A percentile compares a stretch with the other conserved stretches of the same genome.
Conservation (phyloP, 768 basidiomycete genomes). For the Collybia mongolica region DNA sequence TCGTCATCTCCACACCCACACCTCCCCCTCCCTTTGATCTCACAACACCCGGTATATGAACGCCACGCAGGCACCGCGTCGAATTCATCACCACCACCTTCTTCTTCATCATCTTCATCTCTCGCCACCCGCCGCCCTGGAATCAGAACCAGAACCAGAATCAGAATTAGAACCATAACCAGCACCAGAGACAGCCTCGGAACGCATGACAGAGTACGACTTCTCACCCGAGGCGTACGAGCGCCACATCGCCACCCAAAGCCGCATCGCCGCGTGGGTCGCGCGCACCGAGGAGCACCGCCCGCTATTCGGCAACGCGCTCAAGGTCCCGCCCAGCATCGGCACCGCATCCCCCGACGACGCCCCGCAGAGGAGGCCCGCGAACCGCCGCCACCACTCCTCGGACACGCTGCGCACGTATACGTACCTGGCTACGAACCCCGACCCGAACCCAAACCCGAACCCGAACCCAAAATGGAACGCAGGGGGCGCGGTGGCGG, state of each 20-base stretch:
- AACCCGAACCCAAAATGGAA: no score
- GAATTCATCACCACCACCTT: no score
- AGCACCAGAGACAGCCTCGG: not conserved
- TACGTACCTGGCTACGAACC: not conserved
- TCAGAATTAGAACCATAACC: no score
- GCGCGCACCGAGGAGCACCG: constrained; percentile 26
- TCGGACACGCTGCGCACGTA: not conserved
- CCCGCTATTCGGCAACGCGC: constrained; percentile 12
- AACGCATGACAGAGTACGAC: constrained; percentile 47
- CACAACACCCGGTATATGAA: no score
- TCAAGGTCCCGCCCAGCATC: constrained; percentile 3
- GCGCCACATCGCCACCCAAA: constrained; percentile 36
- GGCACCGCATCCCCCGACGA: not conserved
- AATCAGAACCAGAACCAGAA: no score
- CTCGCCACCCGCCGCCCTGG: no score
- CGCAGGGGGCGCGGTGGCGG: not conserved
- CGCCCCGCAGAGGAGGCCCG: not conserved
- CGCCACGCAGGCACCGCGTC: no score
- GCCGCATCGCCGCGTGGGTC: constrained; percentile 42
- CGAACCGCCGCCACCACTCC: constrained; percentile 1
- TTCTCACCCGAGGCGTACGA: constrained; percentile 48
- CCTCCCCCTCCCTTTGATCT: no score
- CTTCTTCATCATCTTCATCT: no score
- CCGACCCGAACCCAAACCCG: constrained; percentile 5
- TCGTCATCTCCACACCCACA: no score